Evolutionary conservation across 139 green algal species (phyloP).

Genomic region (Coelastrella sp.): DNA sequence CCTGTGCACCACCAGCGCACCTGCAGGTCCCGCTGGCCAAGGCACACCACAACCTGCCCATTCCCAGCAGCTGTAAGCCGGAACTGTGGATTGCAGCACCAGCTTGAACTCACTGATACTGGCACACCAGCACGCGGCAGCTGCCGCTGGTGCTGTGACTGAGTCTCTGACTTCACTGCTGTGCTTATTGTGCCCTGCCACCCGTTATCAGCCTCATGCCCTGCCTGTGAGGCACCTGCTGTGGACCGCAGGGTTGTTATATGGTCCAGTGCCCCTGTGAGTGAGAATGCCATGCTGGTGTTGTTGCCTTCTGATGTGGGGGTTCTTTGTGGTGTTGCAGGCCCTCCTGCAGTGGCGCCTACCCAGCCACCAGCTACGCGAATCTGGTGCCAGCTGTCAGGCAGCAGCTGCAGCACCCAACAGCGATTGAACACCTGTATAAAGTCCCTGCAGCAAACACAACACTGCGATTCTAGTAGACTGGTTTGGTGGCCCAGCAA

Average conservation of each 20-base stretch:
- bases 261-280: too few species aligned
- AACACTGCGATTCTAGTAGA: too few species aligned
- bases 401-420: conserved; percentile 16
- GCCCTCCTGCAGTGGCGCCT: conserved; percentile 9
- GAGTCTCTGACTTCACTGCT: not conserved
- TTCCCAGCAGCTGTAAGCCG: not conserved
- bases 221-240: not conserved
- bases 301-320: not conserved
- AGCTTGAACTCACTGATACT: not conserved
- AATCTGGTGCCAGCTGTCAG: conserved; percentile 15
- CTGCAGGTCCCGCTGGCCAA: conserved; percentile 11
- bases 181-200: too few species aligned
- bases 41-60: not conserved
- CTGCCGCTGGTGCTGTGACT: not conserved
- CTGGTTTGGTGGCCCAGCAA: too few species aligned
- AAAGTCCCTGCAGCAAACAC: conserved; percentile 20
- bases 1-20: not conserved
- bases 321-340: not conserved
- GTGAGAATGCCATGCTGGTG: not conserved
- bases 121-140: not conserved
- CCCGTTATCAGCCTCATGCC: too few species aligned
- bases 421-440: conserved; percentile 14
- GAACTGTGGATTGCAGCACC: conserved; percentile 42
- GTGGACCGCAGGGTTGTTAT: not conserved
- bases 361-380: conserved; percentile 1